Conservation (phyloP, 495 filamentous ascomycete species). For the Penicillium flavigenum region DNA sequence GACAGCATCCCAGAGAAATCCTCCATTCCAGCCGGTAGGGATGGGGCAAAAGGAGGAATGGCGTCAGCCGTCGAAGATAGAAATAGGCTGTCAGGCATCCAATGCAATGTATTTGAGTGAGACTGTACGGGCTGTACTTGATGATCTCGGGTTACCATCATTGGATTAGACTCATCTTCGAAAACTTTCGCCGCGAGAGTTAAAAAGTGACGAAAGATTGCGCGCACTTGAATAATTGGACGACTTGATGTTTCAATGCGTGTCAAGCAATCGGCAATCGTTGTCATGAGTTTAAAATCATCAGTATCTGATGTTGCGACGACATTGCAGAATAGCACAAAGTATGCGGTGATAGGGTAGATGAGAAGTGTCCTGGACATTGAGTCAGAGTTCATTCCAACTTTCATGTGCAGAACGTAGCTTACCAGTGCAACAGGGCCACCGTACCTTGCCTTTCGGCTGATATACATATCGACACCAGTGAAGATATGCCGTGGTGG, state of each 20-base stretch:
- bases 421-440: not conserved
- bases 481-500: not conserved
- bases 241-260: not conserved
- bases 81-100: not conserved
- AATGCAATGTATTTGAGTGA: not conserved
- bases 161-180: not conserved
- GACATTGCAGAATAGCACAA: not conserved
- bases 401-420: not conserved
- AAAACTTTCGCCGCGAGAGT: not conserved
- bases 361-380: not conserved
- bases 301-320: not conserved
- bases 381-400: not conserved
- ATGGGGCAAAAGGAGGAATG: not conserved
- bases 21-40: not conserved
- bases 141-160: not conserved
- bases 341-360: not conserved
- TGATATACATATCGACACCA: not conserved
- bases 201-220: not conserved
- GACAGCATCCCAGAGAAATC: not conserved
- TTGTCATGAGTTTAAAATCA: not conserved
- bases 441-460: not conserved
- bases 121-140: not conserved
- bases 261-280: not conserved
- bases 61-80: not conserved
- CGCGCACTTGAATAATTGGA: not conserved